phyloP scores from a whole-genome alignment of 371 early-diverging fungal genomes.

The Mucor velutinosus region DNA sequence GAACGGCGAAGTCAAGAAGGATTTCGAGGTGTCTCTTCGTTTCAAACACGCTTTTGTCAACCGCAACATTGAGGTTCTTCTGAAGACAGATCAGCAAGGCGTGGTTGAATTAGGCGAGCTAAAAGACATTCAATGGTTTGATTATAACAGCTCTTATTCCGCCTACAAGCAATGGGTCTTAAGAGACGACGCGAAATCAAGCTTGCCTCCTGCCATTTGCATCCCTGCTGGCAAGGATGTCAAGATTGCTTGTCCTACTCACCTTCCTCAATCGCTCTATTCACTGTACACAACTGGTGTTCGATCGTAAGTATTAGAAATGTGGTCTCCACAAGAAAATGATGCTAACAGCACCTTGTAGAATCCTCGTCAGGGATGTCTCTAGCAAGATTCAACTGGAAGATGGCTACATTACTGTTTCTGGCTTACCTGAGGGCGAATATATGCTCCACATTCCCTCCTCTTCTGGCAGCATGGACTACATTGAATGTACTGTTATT shows the following conservation, averaged over 20 bases:
- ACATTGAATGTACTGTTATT: conserved; percentile 12
- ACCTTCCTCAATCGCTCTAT: conserved; percentile 7
- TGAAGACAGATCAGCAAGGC: conserved; percentile 52
- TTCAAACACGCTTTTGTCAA: conserved; percentile 35
- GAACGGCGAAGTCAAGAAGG: conserved; percentile 53
- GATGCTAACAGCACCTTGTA: neutral
- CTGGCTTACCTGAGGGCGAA: conserved; percentile 32
- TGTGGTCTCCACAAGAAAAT: neutral
- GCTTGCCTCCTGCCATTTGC: conserved; percentile 24
- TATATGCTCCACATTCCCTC: conserved; percentile 24
- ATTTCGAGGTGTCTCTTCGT: conserved; percentile 31
- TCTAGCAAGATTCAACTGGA: conserved; percentile 1
- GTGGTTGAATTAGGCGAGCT: conserved; percentile 45
- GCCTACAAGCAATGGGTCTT: conserved; percentile 17
- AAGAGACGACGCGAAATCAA: neutral
- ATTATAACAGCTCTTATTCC: neutral
- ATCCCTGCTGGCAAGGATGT: conserved; percentile 33
- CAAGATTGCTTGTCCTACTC: conserved; percentile 22
- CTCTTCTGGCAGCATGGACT: neutral
- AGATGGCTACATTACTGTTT: conserved; percentile 15
- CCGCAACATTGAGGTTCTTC: conserved; percentile 1
- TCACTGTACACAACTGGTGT: conserved; percentile 21
- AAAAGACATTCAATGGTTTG: conserved; percentile 19
- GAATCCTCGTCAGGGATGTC: neutral
- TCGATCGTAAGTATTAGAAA: conserved; percentile 20